Conservation (phyloP, 192 early-diverging fungal species). For the Rhizoclosmatium globosum region DNA sequence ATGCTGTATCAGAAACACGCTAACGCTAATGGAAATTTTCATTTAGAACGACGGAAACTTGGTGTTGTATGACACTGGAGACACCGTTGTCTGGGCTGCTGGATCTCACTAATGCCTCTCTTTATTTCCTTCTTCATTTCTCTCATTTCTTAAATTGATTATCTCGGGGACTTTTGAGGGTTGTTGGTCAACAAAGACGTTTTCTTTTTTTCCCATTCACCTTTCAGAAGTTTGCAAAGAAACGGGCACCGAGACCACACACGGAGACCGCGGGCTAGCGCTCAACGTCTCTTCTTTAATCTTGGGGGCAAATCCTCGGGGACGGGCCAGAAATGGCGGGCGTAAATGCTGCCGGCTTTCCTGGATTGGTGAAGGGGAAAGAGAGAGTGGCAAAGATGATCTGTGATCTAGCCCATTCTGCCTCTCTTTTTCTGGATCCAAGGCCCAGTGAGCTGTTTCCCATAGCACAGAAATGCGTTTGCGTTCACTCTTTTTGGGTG, state of each 20-base stretch:
- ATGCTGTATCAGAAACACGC: too few relatives aligned
- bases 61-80: background rate
- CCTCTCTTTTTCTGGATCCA: background rate
- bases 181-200: background rate
- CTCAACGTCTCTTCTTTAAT: background rate
- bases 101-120: background rate
- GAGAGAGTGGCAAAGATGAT: too few relatives aligned
- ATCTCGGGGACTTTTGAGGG: background rate
- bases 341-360: background rate
- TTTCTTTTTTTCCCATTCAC: background rate
- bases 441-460: background rate
- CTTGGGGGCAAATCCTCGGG: slow-evolving; percentile 29
- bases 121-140: background rate
- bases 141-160: background rate
- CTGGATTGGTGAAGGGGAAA: too few relatives aligned
- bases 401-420: too few relatives aligned
- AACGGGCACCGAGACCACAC: slow-evolving; percentile 9
- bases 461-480: slow-evolving; percentile 33
- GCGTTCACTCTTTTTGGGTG: background rate
- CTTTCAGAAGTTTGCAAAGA: slow-evolving; percentile 7
- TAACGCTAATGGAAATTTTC: too few relatives aligned
- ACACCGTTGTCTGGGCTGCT: background rate
- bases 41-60: background rate
- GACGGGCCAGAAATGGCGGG: slow-evolving; percentile 26
- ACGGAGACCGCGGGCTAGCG: background rate